Evolutionary conservation across 768 basidiomycete genomes (phyloP).

Genomic region (Daedalea quercina): DNA sequence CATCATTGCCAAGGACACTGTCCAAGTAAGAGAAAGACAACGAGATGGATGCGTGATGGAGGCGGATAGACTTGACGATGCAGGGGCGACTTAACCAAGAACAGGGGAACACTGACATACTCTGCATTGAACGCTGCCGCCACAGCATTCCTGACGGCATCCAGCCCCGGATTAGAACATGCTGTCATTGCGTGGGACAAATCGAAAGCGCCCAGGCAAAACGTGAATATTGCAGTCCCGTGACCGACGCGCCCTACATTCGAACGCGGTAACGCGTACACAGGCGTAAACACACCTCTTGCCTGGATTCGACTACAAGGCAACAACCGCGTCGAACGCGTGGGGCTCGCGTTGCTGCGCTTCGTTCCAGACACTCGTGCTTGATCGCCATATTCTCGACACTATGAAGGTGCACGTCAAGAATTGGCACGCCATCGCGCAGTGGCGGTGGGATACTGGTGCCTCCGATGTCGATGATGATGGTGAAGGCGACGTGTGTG

Average conservation of each 20-base stretch:
- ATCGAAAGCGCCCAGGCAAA: too few species aligned
- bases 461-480: constrained; percentile 41
- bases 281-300: constrained; percentile 11
- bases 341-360: too few species aligned
- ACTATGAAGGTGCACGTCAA: constrained; percentile 85
- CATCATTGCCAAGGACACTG: neutral
- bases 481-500: constrained; percentile 66
- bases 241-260: neutral
- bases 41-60: neutral
- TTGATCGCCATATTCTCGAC: neutral
- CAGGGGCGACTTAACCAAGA: too few species aligned
- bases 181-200: too few species aligned
- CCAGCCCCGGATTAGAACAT: too few species aligned
- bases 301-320: constrained; percentile 1
- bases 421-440: constrained; percentile 82
- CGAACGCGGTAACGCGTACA: constrained; percentile 14
- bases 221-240: neutral
- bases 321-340: too few species aligned
- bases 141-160: too few species aligned
- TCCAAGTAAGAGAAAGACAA: neutral
- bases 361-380: neutral
- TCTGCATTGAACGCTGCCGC: too few species aligned
- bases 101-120: too few species aligned
- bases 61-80: neutral
- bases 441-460: constrained; percentile 78